Evolutionary conservation across 2,329 filamentous ascomycete genomes (phyloP).

Genomic region (Epichloe elymi): DNA sequence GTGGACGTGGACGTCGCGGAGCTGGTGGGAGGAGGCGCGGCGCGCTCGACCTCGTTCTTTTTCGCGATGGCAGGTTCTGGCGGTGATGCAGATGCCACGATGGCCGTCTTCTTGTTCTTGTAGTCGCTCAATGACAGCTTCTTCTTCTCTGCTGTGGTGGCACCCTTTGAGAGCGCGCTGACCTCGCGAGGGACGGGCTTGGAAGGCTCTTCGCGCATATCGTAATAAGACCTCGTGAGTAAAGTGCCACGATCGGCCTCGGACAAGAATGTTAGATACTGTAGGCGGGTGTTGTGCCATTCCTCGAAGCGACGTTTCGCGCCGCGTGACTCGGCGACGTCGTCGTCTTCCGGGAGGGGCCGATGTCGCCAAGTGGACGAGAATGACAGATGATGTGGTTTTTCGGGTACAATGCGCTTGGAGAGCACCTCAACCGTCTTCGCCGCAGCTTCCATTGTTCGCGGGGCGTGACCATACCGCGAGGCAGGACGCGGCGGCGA

Average conservation of each 20-base stretch:
- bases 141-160: slow-evolving; percentile 35
- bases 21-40: slow-evolving; percentile 10
- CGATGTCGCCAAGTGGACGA: slow-evolving; percentile 35
- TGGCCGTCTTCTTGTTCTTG: slow-evolving; percentile 36
- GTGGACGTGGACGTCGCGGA: slow-evolving; percentile 5
- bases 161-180: slow-evolving; percentile 24
- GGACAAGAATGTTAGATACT: slow-evolving; percentile 44
- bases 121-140: slow-evolving; percentile 48
- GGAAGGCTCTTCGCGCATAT: slow-evolving; percentile 39
- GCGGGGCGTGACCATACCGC: slow-evolving; percentile 24
- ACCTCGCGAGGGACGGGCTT: slow-evolving; percentile 25
- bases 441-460: slow-evolving; percentile 46
- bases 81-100: slow-evolving; percentile 22
- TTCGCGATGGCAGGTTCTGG: slow-evolving; percentile 20
- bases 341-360: slow-evolving; percentile 27
- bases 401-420: slow-evolving; percentile 37
- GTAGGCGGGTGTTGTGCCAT: slow-evolving; percentile 35
- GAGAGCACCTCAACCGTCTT: slow-evolving; percentile 41
- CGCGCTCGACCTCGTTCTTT: slow-evolving; percentile 20
- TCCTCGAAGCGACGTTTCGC: slow-evolving; percentile 28
- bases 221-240: slow-evolving; percentile 42
- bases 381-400: slow-evolving; percentile 40
- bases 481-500: slow-evolving; percentile 10
- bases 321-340: slow-evolving; percentile 5
- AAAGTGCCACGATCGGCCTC: slow-evolving; percentile 45